Evolutionary conservation across 176 grass and related monocot genomes (phyloP), one percentile per base, ranked within the genome.

Genomic region (Avena insularis): DNA sequence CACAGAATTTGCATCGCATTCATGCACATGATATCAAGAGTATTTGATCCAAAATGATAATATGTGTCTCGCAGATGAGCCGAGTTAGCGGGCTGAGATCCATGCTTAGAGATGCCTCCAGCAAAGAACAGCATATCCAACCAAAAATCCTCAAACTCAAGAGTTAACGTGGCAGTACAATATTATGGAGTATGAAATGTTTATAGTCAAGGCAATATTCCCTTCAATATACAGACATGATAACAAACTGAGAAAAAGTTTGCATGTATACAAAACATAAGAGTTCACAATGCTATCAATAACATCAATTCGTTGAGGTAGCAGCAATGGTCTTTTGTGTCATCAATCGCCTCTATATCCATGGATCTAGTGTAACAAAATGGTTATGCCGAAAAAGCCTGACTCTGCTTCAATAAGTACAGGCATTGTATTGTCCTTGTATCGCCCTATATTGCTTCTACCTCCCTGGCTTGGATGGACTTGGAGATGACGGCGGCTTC

Each of bases 401-500:
- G 6, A 19, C 29, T 48, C 43, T 66, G 35, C 67, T 63, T 78
- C 2, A 27, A 35, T 33, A 33, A 75, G 13, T 84, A 9, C 51
- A 49, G 63, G 20, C 0, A 2, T 45, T 31, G 10, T 8, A 27
- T 62, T 76, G 43, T 21, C 61, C 62, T 45, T 31, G 10, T 8
- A 27, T 62, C 69, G 43, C 45, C 61, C 62, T 43, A 8, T 17
- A 16, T 76, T 64, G 45, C 46, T 69, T 83, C 78, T 80, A 83
- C 23, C 76, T 80, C 50, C 53, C 25, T 63, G 86, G 86, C 59
- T 91, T 91, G 70, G 86, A 88, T 72, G 90, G 78, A 57, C 90
- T 84, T 1, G 85, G 89, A 70, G 86, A 92, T 9, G 90, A 91
- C 14, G 88, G 88, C 14, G 90, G 88, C 63, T 93, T 95, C 83